phyloP scores from a whole-genome alignment of 2,329 filamentous ascomycete genomes.

The Cladosporium sp. region DNA sequence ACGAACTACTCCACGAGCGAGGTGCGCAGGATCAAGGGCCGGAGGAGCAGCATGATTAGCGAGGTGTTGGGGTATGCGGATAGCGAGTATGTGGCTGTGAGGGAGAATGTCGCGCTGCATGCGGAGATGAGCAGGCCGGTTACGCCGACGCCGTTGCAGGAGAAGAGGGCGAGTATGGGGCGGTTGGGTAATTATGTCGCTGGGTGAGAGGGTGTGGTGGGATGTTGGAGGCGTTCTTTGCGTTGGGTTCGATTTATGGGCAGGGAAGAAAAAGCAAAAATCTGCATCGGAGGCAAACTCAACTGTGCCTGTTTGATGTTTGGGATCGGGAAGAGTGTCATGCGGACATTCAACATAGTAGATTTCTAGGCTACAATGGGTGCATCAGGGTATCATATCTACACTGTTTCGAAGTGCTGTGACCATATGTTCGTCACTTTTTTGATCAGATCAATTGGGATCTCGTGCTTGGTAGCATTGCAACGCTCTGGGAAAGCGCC shows the following conservation, averaged over 20 bases:
- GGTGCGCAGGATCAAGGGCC: slow-evolving; percentile 79
- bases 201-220: slow-evolving; percentile 18
- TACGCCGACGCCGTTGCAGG: slow-evolving; percentile 25
- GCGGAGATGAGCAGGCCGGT: slow-evolving; percentile 33
- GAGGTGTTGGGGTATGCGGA: slow-evolving; percentile 85
- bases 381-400: no score
- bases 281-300: background rate
- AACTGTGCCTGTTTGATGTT: background rate
- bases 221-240: background rate
- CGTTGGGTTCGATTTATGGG: background rate
- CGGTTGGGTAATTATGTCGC: slow-evolving; percentile 33
- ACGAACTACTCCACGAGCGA: slow-evolving; percentile 91
- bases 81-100: slow-evolving; percentile 86
- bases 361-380: background rate
- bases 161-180: slow-evolving; percentile 27
- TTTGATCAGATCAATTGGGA: no score
- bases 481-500: no score
- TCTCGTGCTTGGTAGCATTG: no score
- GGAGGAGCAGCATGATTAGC: slow-evolving; percentile 78
- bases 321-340: background rate
- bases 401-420: no score
- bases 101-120: slow-evolving; percentile 84
- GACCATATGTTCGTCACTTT: no score
- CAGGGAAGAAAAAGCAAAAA: background rate
- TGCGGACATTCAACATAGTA: background rate